phyloP scores from a whole-genome alignment of 805 yeast genomes.

The Hyphopichia homilentoma region DNA sequence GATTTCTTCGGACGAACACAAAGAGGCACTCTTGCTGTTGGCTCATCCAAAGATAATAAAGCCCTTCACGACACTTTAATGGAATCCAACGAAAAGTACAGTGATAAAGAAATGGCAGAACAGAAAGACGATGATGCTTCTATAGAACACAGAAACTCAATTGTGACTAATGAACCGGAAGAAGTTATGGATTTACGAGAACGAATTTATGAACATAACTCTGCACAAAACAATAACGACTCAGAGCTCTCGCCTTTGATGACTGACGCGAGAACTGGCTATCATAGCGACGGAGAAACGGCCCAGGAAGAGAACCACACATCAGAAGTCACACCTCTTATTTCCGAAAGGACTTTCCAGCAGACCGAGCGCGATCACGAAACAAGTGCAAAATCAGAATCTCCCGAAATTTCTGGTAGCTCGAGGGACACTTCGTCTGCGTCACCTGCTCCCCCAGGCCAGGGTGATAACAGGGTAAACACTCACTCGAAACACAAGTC shows the following conservation, averaged over 20 bases:
- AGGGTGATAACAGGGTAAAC: background rate
- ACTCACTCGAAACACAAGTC: too few relatives aligned
- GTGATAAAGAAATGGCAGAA: slow-evolving; percentile 9
- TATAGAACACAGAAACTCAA: slow-evolving; percentile 7
- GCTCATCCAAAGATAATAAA: slow-evolving; percentile 20
- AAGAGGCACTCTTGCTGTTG: slow-evolving; percentile 17
- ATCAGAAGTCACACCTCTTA: too few relatives aligned
- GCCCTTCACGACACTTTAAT: slow-evolving; percentile 4
- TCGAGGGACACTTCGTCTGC: too few relatives aligned
- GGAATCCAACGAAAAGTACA: slow-evolving; percentile 7
- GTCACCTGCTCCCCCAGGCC: background rate
- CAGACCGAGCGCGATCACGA: too few relatives aligned
- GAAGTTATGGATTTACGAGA: slow-evolving; percentile 33
- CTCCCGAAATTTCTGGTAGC: slow-evolving; percentile 1
- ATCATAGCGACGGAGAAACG: too few relatives aligned
- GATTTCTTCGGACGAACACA: slow-evolving; percentile 54
- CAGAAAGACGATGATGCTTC: slow-evolving; percentile 7
- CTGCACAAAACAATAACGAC: slow-evolving; percentile 2
- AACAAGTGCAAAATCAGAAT: background rate
- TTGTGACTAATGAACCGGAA: slow-evolving; percentile 28
- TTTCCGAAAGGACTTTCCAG: too few relatives aligned
- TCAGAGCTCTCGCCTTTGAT: slow-evolving; percentile 6
- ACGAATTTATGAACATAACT: slow-evolving; percentile 27
- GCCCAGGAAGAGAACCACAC: too few relatives aligned
- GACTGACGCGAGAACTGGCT: background rate